Evolutionary conservation across 176 grass and related monocot genomes (phyloP).

Genomic region (Carex littledalei): DNA sequence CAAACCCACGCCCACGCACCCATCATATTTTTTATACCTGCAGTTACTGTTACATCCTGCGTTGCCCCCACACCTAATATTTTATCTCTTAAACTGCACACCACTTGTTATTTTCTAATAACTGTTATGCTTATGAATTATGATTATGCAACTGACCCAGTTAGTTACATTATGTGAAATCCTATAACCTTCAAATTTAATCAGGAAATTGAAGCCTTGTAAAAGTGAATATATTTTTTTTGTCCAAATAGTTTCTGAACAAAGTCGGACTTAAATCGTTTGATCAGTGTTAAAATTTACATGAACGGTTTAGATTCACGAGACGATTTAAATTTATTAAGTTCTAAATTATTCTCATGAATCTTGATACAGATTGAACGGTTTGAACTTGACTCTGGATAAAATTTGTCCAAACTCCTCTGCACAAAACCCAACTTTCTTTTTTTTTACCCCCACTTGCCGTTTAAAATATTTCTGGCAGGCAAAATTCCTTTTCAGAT

Average conservation of each 20-base stretch:
- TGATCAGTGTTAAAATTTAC: too few relatives aligned
- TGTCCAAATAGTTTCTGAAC: too few relatives aligned
- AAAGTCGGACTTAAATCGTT: too few relatives aligned
- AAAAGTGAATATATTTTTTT: neutral
- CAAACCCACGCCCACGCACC: neutral
- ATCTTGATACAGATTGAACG: too few relatives aligned
- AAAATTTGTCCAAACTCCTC: too few relatives aligned
- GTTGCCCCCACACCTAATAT: neutral
- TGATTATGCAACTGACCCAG: neutral
- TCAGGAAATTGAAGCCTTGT: neutral
- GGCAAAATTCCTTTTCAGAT: neutral
- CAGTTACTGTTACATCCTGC: neutral
- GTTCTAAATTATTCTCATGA: too few relatives aligned
- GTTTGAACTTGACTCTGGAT: too few relatives aligned
- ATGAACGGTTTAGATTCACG: too few relatives aligned
- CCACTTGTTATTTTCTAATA: neutral
- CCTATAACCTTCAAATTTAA: neutral
- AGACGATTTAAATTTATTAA: too few relatives aligned
- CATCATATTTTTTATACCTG: neutral
- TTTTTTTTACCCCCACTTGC: too few relatives aligned
- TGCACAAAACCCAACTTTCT: too few relatives aligned
- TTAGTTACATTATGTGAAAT: neutral
- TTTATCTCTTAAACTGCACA: neutral
- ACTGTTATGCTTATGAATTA: neutral
- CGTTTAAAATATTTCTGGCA: neutral